phyloP scores from a whole-genome alignment of 176 grass and related monocot species.

The Aegilops speltoides region DNA sequence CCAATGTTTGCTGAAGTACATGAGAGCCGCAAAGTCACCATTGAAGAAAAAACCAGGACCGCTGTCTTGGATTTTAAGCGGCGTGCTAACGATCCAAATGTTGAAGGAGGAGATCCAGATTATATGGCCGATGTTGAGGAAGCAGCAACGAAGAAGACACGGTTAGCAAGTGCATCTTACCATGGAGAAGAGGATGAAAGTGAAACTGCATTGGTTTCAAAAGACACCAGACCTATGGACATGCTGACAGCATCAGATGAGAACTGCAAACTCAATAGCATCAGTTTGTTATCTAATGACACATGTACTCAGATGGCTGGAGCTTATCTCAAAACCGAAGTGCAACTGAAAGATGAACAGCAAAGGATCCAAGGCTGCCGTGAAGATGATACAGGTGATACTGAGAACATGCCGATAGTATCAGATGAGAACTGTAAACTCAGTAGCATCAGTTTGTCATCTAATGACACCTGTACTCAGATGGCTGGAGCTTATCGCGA shows the following conservation, averaged over 20 bases:
- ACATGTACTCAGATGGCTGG: constrained; percentile 12
- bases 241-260: constrained; percentile 19
- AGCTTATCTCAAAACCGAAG: constrained; percentile 18
- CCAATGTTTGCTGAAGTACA: constrained; percentile 12
- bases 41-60: constrained; percentile 13
- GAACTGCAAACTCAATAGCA: background rate
- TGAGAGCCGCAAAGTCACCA: background rate
- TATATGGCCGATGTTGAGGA: constrained; percentile 17
- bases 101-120: constrained; percentile 15
- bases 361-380: constrained; percentile 17
- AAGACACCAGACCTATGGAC: background rate
- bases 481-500: constrained; percentile 13
- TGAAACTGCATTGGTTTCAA: constrained; percentile 18
- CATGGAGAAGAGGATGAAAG: constrained; percentile 13
- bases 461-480: constrained; percentile 7
- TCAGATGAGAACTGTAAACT: constrained; percentile 29
- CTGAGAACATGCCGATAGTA: background rate
- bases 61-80: constrained; percentile 25
- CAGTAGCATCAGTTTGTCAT: background rate
- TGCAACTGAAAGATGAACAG: constrained; percentile 19
- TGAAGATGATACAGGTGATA: background rate
- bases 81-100: background rate
- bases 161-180: constrained; percentile 25
- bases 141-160: constrained; percentile 35
- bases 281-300: constrained; percentile 16